Base-by-base conservation (phyloP, 805 yeast genomes). In the Teunomyces funiuensis region DNA sequence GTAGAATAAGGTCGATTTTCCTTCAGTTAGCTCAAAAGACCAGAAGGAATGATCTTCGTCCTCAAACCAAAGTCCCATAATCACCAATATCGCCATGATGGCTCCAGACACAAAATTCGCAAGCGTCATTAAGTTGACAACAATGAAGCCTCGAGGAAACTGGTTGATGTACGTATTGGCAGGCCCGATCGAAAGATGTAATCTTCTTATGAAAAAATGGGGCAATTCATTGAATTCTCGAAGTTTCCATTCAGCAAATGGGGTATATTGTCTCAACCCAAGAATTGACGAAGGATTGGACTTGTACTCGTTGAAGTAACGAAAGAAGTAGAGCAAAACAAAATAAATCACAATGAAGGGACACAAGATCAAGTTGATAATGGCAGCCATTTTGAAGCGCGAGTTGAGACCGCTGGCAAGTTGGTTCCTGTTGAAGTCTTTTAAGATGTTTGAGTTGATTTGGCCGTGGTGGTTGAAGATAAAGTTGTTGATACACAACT, bases 151-250 rank as follows among this genome's bases (percentile, higher is more conserved):
- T 37, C 88, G 83, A 2, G 99, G 99, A 56, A 93, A 93, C 58
- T 90, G 97, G 49, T 88, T 81, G 41, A 93, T 79, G 57, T 93
- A 93, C 14, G 82, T 77, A 31, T 85, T 77, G 0, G 98, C 96
- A 5, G 89, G 82, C 11, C 79, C 85, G 22, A 80, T 76, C 39
- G 97, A 87, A 45, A 87, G 64, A 36, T 82, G 86, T 29, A 93
- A 64, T 37, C 99, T 71, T 51, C 83, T 81, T 42, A 81, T 80
- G 63, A 93, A 93, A 19, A 91, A 73, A 61, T 93, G 99, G 33
- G 88, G 88, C 6, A 93, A 71, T 58, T 93, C 99, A 61, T 93
- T 93, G 58, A 85, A 88, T 55, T 93, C 99, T 42, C 99, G 71
- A 54, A 93, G 76, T 58, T 84, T 88, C 98, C 98, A 93, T 54